Evolutionary conservation across 345 rosid genomes (phyloP).

Genomic region (Salix suchowensis): DNA sequence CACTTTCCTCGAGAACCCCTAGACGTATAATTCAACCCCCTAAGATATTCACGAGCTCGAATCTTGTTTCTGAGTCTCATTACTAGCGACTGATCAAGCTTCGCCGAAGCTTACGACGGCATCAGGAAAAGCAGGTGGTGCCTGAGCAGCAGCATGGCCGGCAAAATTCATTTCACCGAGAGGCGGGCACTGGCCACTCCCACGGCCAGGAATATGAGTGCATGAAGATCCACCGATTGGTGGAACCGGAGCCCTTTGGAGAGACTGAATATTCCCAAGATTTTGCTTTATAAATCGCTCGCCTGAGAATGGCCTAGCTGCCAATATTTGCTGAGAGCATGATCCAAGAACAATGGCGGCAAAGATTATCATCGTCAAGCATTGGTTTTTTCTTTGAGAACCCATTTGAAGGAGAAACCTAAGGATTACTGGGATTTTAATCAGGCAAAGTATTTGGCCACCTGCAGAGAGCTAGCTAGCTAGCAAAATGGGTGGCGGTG

Average conservation of each 20-base stretch:
- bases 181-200: constrained; percentile 25
- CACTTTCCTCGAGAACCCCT: background rate
- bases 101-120: background rate
- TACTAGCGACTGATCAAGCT: background rate
- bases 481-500: background rate
- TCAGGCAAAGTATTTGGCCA: background rate
- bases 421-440: background rate
- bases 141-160: background rate
- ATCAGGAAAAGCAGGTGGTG: constrained; percentile 14
- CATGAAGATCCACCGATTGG: constrained; percentile 27
- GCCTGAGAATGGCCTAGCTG: constrained; percentile 26
- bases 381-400: background rate
- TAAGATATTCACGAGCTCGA: constrained; percentile 4
- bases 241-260: constrained; percentile 36
- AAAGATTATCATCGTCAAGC: background rate
- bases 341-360: background rate
- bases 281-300: background rate
- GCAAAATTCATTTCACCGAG: constrained; percentile 24
- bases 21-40: background rate
- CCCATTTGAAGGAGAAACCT: constrained; percentile 1
- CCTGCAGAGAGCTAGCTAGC: background rate
- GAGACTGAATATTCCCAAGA: constrained; percentile 24
- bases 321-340: constrained; percentile 7
- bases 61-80: constrained; percentile 5
- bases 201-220: constrained; percentile 28